Base-by-base conservation (phyloP, 352 stramenopile genomes). In the Blastocystis sp. region DNA sequence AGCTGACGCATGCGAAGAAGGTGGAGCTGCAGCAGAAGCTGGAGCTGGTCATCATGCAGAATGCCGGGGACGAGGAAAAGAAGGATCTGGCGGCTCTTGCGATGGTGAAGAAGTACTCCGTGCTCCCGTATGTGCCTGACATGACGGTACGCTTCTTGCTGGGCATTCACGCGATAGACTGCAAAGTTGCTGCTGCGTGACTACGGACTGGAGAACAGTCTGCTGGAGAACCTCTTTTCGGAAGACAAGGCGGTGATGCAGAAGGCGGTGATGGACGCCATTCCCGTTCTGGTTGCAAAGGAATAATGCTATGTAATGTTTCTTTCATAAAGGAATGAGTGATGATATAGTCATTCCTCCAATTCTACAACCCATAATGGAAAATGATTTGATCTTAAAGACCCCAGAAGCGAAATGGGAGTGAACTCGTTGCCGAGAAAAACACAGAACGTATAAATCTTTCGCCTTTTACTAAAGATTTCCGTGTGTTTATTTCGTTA, bases 381-480 rank as follows among this genome's bases (percentile, higher is more conserved):
- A 34, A 34, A 34, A n/a, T n/a, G n/a, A n/a, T n/a, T n/a, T n/a
- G n/a, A n/a, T n/a, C n/a, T n/a, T 34, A 34, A 34, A 34, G 28
- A 34, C 28, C 28, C 28, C 28, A 34, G 28, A 34, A 0, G 28
- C 28, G 28, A 34, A 34, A 0, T 34, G 28, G 28, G 0, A 34
- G 28, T 34, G 28, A 34, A 34, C 28, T 34, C 41, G 69, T 79
- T 79, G 69, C 69, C 48, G 69, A 79, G 56, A 79, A 40, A 62
- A 21, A 79, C 69, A 79, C 69, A 79, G 41, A 79, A 79, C 69
- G 69, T 79, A 79, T 79, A 79, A 79, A 79, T 79, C 69, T 79
- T 79, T 79, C 69, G 69, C 69, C 69, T 79, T 79, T 79, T 79
- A 79, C 69, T 79, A 79, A 79, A 79, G 69, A 79, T 79, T 79